phyloP scores from a whole-genome alignment of 2,329 filamentous ascomycete genomes.

The Xylaria sp. region DNA sequence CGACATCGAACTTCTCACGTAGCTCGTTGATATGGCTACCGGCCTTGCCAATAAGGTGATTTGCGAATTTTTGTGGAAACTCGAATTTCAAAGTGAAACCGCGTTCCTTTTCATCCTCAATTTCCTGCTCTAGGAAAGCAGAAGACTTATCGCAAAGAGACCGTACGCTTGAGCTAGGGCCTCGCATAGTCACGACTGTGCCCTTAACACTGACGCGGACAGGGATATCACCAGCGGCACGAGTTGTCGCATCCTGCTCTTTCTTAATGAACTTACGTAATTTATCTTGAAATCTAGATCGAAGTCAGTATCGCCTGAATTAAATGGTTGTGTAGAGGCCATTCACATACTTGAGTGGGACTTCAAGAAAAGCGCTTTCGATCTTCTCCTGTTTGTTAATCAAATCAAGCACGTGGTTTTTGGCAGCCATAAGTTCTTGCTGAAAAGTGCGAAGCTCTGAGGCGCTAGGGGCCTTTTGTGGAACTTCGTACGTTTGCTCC shows the following conservation, averaged over 20 bases:
- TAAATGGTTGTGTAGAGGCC: not conserved
- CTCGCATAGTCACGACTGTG: conserved; percentile 73
- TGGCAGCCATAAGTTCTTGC: conserved; percentile 60
- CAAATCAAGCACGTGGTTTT: conserved; percentile 61
- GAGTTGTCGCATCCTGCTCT: conserved; percentile 59
- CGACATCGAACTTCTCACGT: conserved; percentile 70
- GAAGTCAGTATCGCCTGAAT: conserved; percentile 36
- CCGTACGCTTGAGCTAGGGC: conserved; percentile 74
- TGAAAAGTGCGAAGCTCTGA: conserved; percentile 60
- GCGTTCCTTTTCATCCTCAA: conserved; percentile 91
- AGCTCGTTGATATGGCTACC: conserved; percentile 70
- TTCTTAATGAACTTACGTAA: conserved; percentile 68
- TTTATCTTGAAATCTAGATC: conserved; percentile 63
- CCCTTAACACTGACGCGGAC: conserved; percentile 64
- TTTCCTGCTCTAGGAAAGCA: conserved; percentile 83
- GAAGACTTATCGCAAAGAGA: conserved; percentile 74
- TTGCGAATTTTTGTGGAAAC: conserved; percentile 93
- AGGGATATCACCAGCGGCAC: conserved; percentile 62
- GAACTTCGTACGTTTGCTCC: conserved; percentile 57
- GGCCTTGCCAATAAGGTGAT: conserved; percentile 76
- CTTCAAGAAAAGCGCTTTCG: conserved; percentile 57
- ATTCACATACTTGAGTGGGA: conserved; percentile 58
- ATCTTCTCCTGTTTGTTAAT: conserved; percentile 65
- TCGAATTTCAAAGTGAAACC: conserved; percentile 86
- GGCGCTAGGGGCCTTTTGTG: conserved; percentile 58